These are phyloP conservation scores for Cladosporium sp. DNA, from an alignment of 2,329 filamentous ascomycete genomes.

Conservation along the genomic window DNA sequence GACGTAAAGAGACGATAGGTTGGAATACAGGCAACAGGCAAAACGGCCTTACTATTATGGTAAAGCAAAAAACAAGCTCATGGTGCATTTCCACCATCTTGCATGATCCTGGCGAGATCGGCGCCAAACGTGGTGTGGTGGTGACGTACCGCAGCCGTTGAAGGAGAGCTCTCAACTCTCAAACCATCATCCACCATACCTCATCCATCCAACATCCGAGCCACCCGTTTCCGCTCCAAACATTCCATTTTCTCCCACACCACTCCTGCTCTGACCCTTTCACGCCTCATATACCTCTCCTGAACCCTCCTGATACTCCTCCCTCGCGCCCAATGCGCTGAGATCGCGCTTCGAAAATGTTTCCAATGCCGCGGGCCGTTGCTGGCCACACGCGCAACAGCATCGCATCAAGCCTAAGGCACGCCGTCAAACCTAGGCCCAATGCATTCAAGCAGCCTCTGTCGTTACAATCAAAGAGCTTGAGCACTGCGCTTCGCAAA, in stretches of 20 bases:
- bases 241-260: background rate
- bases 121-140: background rate
- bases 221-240: constrained; percentile 1
- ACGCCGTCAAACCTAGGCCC: background rate
- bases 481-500: constrained; percentile 7
- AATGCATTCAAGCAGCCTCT: background rate
- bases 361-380: constrained; percentile 10
- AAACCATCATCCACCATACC: no score
- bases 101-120: constrained; percentile 4
- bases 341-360: background rate
- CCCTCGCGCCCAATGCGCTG: constrained; percentile 2
- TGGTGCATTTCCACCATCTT: background rate
- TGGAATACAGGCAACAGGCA: no score
- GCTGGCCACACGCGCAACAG: constrained; percentile 12
- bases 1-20: no score
- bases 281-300: background rate
- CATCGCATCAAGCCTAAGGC: constrained; percentile 1
- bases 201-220: constrained; percentile 6
- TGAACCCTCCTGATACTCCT: background rate
- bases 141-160: no score
- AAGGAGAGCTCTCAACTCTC: no score
- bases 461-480: background rate
- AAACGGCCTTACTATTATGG: no score
- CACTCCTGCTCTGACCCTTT: background rate
- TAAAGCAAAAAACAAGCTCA: constrained; percentile 5